These are phyloP conservation scores for Xylaria sp. DNA, from an alignment of 2,329 filamentous ascomycete genomes.

Conservation along the genomic window DNA sequence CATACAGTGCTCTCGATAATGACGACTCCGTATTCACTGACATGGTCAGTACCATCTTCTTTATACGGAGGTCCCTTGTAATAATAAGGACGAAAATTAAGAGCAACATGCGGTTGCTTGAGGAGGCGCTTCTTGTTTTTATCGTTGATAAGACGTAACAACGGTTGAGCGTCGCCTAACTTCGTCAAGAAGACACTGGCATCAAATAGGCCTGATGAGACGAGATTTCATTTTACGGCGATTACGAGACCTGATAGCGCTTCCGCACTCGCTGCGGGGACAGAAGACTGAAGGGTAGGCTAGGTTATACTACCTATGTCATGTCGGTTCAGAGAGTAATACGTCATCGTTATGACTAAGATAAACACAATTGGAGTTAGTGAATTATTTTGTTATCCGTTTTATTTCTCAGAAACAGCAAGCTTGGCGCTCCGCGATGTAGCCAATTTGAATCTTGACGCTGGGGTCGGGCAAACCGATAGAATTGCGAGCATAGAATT, in stretches of 20 bases:
- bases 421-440: too few species aligned
- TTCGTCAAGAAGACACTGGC: slow-evolving; percentile 41
- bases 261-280: too few species aligned
- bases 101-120: slow-evolving; percentile 1
- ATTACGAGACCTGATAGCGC: too few species aligned
- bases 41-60: slow-evolving; percentile 29
- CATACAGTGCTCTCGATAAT: too few species aligned
- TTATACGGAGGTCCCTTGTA: slow-evolving; percentile 39
- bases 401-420: too few species aligned
- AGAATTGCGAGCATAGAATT: too few species aligned
- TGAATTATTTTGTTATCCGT: neutral
- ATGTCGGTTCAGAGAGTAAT: neutral
- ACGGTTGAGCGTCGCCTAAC: slow-evolving; percentile 37
- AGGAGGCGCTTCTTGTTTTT: slow-evolving; percentile 34
- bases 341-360: neutral
- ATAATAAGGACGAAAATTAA: slow-evolving; percentile 42
- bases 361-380: neutral
- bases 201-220: too few species aligned
- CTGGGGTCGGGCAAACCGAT: too few species aligned
- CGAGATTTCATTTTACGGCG: too few species aligned
- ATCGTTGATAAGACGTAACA: slow-evolving; percentile 39
- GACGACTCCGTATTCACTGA: slow-evolving; percentile 43
- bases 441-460: too few species aligned
- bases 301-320: neutral
- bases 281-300: too few species aligned